A percentile compares a stretch with the other conserved stretches of the same genome.
These are phyloP conservation scores for Micractinium sp. DNA, from an alignment of 139 green algal genomes.

Conservation along the genomic window DNA sequence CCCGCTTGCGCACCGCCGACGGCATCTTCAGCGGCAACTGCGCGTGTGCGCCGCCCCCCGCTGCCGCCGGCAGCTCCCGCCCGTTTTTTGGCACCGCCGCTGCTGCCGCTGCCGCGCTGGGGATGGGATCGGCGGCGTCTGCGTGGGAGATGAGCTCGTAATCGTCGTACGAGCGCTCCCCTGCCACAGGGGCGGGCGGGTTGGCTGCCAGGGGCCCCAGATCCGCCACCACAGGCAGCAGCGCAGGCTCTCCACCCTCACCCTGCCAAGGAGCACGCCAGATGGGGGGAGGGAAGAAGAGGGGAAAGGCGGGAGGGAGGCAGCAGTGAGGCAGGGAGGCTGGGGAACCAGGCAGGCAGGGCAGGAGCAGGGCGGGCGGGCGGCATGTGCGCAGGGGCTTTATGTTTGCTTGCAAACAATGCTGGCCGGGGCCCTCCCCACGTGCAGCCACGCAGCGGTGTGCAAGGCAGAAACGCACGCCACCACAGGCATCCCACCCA, in stretches of 20 bases:
- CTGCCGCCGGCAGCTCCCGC: not conserved
- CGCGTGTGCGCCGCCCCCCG: not conserved
- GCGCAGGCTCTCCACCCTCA: not conserved
- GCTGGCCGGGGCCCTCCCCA: too few relatives aligned
- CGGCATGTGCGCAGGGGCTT: too few relatives aligned
- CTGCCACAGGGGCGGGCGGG: not conserved
- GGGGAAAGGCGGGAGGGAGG: not conserved
- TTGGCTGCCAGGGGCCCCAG: not conserved
- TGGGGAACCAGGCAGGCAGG: not conserved
- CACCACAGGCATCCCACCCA: too few relatives aligned
- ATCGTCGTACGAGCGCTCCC: not conserved
- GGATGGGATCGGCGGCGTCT: not conserved
- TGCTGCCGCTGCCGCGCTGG: not conserved
- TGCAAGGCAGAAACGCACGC: too few relatives aligned
- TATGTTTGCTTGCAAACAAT: too few relatives aligned
- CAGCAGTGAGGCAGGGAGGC: not conserved
- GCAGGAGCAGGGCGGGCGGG: not conserved
- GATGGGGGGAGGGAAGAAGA: not conserved
- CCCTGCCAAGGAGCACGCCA: too few relatives aligned
- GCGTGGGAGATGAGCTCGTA: constrained; percentile 19
- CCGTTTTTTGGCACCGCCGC: constrained; percentile 42
- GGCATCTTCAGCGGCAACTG: constrained; percentile 37
- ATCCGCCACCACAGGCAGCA: constrained; percentile 1
- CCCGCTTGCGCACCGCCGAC: constrained; percentile 30
- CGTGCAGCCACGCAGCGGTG: too few relatives aligned